A percentile compares a stretch with the other conserved stretches of the same genome.
Conservation (phyloP, 2,329 filamentous ascomycete genomes). For the Paraphoma sp. region DNA sequence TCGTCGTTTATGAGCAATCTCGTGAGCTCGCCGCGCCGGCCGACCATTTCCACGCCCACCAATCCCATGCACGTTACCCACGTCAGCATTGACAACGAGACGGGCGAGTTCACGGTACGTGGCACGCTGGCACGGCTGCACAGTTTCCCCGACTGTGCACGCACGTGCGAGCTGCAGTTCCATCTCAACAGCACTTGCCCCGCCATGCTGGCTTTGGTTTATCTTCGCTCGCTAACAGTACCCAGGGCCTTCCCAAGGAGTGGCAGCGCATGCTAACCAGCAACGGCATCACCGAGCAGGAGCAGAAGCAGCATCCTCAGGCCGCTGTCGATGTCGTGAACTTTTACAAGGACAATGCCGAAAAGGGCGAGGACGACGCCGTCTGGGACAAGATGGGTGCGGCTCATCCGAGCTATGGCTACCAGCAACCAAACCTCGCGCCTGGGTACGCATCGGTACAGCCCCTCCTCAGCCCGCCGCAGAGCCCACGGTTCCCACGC, state of each 20-base stretch:
- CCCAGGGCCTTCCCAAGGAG: constrained; percentile 89
- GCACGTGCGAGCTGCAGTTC: not conserved
- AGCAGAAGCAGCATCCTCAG: constrained; percentile 93
- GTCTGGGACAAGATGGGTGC: constrained; percentile 97
- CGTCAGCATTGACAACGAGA: constrained; percentile 95
- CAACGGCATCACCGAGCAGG: constrained; percentile 94
- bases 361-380: constrained; percentile 79
- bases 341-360: constrained; percentile 95
- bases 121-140: constrained; percentile 11
- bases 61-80: constrained; percentile 98
- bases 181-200: constrained; percentile 1
- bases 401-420: constrained; percentile 66
- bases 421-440: constrained; percentile 43
- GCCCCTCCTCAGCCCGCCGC: constrained; percentile 75
- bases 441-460: constrained; percentile 53
- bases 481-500: constrained; percentile 85
- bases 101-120: constrained; percentile 90
- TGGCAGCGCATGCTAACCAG: constrained; percentile 97
- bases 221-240: constrained; percentile 25
- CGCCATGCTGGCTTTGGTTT: not conserved
- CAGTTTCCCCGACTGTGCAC: not conserved
- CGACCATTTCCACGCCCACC: constrained; percentile 95
- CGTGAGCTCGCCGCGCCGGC: constrained; percentile 76
- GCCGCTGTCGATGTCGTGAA: constrained; percentile 94
- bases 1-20: constrained; percentile 49